These are phyloP conservation scores for Solanum habrochaites DNA, from an alignment of 257 asterid species.

Conservation along the genomic window DNA sequence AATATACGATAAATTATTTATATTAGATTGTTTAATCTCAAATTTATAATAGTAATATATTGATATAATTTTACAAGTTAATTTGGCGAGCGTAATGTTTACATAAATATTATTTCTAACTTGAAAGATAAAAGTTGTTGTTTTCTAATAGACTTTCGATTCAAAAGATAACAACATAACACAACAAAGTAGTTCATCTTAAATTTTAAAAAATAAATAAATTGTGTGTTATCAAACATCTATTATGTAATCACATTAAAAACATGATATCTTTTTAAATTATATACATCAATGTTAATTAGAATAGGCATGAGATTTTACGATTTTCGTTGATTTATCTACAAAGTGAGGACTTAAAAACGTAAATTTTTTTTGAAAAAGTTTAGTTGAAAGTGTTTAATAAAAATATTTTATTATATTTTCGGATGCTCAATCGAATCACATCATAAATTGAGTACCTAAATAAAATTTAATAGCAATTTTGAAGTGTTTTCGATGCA, in stretches of 20 bases:
- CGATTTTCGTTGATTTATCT: no score
- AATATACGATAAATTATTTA: neutral
- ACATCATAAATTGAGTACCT: no score
- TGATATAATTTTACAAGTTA: neutral
- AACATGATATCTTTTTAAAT: neutral
- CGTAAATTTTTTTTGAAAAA: no score
- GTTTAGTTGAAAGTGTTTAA: no score
- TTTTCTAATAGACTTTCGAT: neutral
- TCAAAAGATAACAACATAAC: no score
- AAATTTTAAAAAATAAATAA: no score
- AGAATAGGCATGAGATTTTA: no score
- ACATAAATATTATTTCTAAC: accelerated
- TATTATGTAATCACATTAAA: neutral
- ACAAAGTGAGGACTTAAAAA: no score
- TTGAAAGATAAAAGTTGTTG: neutral
- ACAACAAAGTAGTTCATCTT: neutral
- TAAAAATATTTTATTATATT: no score
- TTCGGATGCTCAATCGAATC: no score
- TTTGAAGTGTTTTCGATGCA: no score
- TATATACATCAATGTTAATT: neutral
- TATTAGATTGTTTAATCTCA: neutral
- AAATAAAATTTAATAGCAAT: no score
- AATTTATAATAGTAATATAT: neutral
- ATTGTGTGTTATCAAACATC: neutral
- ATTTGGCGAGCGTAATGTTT: accelerated